These are phyloP conservation scores for Arthrobotrys musiformis DNA, from an alignment of 2,329 filamentous ascomycete genomes.

Conservation along the genomic window DNA sequence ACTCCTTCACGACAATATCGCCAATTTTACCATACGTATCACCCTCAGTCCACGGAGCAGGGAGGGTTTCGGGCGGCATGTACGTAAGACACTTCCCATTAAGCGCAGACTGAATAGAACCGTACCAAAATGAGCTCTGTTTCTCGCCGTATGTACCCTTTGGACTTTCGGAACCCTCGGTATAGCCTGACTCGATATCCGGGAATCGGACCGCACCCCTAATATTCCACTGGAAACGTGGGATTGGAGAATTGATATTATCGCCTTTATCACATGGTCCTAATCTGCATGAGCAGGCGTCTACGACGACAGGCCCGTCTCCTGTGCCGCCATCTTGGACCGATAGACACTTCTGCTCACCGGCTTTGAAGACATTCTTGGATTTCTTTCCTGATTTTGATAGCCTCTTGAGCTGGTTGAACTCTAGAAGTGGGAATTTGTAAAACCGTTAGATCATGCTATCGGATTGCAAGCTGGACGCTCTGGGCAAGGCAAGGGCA, in stretches of 20 bases:
- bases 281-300: neutral
- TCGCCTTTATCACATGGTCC: slow-evolving; percentile 17
- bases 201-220: neutral
- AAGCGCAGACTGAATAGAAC: neutral
- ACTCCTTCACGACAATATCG: neutral
- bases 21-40: neutral
- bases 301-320: neutral
- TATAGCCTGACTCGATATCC: neutral
- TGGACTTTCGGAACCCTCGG: neutral
- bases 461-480: neutral
- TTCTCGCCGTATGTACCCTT: neutral
- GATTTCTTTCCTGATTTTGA: neutral
- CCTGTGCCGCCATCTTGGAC: neutral
- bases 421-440: neutral
- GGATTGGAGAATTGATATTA: slow-evolving; percentile 23
- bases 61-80: neutral
- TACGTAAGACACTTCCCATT: neutral
- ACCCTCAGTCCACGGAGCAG: neutral
- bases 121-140: neutral
- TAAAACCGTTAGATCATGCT: neutral
- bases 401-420: neutral
- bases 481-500: neutral
- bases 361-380: neutral
- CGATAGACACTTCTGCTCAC: neutral
- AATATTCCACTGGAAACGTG: slow-evolving; percentile 36